Evolutionary conservation across 2,329 filamentous ascomycete species (phyloP).

Genomic region (Didymella exigua): DNA sequence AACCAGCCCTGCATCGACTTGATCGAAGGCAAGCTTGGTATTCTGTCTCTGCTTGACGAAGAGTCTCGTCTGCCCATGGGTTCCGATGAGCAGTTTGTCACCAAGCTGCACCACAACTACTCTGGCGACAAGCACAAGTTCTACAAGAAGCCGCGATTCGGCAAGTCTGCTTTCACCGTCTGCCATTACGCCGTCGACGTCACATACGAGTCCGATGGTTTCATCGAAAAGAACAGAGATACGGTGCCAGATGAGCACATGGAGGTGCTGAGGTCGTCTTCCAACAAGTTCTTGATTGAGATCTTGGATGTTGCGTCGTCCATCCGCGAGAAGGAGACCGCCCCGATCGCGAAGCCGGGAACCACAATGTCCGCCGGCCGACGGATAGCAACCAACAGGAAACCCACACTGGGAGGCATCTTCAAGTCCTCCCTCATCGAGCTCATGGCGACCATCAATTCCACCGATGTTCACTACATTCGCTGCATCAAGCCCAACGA

Average conservation of each 20-base stretch:
- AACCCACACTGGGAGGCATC: constrained; percentile 95
- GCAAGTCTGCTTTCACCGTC: constrained; percentile 95
- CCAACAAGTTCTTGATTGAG: constrained; percentile 81
- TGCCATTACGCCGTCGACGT: constrained; percentile 98
- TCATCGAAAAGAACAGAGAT: constrained; percentile 99
- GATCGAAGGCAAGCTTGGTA: constrained; percentile 95
- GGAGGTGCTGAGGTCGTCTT: constrained; percentile 84
- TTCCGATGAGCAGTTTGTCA: constrained; percentile 95
- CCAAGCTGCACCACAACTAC: constrained; percentile 94
- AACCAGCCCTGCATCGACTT: constrained; percentile 99
- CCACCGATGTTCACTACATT: constrained; percentile 98
- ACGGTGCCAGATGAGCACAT: constrained; percentile 98
- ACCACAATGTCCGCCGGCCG: constrained; percentile 70
- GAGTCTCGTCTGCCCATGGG: constrained; percentile 97
- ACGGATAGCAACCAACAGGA: constrained; percentile 91
- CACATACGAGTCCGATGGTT: constrained; percentile 97
- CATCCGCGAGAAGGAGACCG: constrained; percentile 85
- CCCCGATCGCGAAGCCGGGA: constrained; percentile 71
- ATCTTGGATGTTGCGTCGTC: constrained; percentile 84
- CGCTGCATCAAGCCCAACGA: constrained; percentile 99
- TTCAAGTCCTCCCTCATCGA: constrained; percentile 99
- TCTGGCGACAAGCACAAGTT: constrained; percentile 89
- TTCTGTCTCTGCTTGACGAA: constrained; percentile 90
- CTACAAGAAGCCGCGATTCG: constrained; percentile 98
- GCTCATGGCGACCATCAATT: constrained; percentile 96